Percentiles rank a stretch among this genome's conserved stretches.
These are phyloP conservation scores for Cyberlindnera xishuangbannaensis DNA, from an alignment of 805 yeast genomes.

Conservation along the genomic window DNA sequence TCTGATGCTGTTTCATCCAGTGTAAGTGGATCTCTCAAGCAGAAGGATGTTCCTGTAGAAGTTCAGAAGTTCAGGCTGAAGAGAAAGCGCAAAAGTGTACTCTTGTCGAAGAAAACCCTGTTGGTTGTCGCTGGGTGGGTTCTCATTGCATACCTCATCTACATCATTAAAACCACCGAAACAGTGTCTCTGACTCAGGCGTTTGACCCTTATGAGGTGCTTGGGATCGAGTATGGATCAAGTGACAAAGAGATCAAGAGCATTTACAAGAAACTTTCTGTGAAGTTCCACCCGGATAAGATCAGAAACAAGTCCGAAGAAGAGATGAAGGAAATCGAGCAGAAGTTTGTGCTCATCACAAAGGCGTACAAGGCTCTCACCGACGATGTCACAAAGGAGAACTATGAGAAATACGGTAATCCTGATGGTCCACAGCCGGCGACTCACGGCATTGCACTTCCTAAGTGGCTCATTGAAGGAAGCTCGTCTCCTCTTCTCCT, in stretches of 20 bases:
- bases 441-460: conserved; percentile 91
- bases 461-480: conserved; percentile 84
- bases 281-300: conserved; percentile 93
- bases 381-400: conserved; percentile 78
- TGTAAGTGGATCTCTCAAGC: conserved; percentile 6
- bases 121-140: conserved; percentile 24
- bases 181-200: conserved; percentile 39
- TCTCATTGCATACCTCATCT: conserved; percentile 32
- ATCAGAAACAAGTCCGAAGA: conserved; percentile 52
- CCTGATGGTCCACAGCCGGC: conserved; percentile 96
- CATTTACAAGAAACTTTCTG: conserved; percentile 79
- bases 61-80: conserved; percentile 11
- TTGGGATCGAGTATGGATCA: conserved; percentile 66
- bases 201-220: conserved; percentile 89
- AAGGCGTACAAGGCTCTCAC: conserved; percentile 95
- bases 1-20: neutral
- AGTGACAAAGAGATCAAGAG: conserved; percentile 68
- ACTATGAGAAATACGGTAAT: conserved; percentile 84
- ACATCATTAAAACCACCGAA: conserved; percentile 27
- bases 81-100: conserved; percentile 3
- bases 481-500: conserved; percentile 61
- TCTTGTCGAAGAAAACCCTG: conserved; percentile 13
- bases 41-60: conserved; percentile 5
- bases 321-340: conserved; percentile 57
- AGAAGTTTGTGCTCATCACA: conserved; percentile 70